Percentiles rank a stretch among this genome's conserved stretches.
These are phyloP conservation scores for Saturnispora diversa DNA, from an alignment of 805 yeast species.

Conservation along the genomic window DNA sequence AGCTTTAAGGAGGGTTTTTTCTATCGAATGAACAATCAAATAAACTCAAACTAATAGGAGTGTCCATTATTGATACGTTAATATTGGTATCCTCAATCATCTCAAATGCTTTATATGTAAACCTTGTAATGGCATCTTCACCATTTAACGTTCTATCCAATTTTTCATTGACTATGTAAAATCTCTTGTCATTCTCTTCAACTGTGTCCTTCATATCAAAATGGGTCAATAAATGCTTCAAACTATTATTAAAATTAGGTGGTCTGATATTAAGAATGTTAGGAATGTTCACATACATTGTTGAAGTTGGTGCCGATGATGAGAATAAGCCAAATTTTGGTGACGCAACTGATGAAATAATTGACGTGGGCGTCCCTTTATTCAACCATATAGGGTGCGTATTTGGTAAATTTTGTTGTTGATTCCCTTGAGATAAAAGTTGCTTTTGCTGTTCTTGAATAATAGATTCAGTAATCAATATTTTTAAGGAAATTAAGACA, in stretches of 20 bases:
- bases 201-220: constrained; percentile 23
- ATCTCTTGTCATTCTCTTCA: constrained; percentile 17
- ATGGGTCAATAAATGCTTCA: constrained; percentile 21
- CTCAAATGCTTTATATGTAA: constrained; percentile 44
- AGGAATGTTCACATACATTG: constrained; percentile 11
- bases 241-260: constrained; percentile 28
- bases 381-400: constrained; percentile 17
- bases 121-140: constrained; percentile 26
- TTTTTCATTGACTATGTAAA: constrained; percentile 20
- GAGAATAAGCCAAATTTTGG: constrained; percentile 1
- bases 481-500: constrained; percentile 46
- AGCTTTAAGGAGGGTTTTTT: constrained; percentile 32
- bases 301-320: constrained; percentile 4
- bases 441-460: constrained; percentile 14
- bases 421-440: constrained; percentile 1
- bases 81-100: constrained; percentile 51
- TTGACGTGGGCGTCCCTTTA: constrained; percentile 20
- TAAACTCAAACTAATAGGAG: constrained; percentile 43
- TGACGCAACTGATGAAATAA: constrained; percentile 18
- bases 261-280: constrained; percentile 27
- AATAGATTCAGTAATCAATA: constrained; percentile 26
- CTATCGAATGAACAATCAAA: constrained; percentile 46
- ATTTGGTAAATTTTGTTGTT: constrained; percentile 16
- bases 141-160: constrained; percentile 14
- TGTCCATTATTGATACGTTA: constrained; percentile 40